Base-by-base conservation (phyloP, 2,329 filamentous ascomycete genomes). In the Aspergillus aculeatinus region DNA sequence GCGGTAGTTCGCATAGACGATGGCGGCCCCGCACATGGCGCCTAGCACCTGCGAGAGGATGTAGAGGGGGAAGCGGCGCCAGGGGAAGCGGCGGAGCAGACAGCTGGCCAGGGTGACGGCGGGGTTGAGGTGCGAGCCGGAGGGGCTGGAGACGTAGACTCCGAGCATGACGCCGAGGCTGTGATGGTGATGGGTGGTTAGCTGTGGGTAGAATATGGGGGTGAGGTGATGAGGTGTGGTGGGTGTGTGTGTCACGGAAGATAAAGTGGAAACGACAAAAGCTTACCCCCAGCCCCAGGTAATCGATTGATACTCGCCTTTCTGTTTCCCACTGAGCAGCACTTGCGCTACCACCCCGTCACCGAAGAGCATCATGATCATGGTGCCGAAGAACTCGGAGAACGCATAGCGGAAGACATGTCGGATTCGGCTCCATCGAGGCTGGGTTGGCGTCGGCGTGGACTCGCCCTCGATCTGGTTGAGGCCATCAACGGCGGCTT, bases 341-440 rank as follows among this genome's bases (percentile, higher is more conserved):
- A 89, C 87, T 72, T 91, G 89, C 3, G 88, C 88, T 21, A 90
- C 86, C 57, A 85, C 85, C n/a, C 87, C 88, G 62, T 90, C 84
- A 4, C 88, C 88, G 67, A 91, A 91, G 47, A 90, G 75, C 60
- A 91, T 79, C 63, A 91, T 74, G 57, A 88, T 82, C 77, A 91
- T 87, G 12, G 85, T 87, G 7, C 87, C 87, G 53, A 88, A 82
- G 74, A 90, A 89, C 65, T 90, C 87, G 1, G 85, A 85, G 64
- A 89, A 85, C 1, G 82, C 82, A 63, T 89, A 86, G 60, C 82
- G 80, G 42, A 83, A 76, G 29, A 74, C 66, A 21, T 78, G 74
- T 48, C 87, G 80, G 29, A 86, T 73, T 44, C 77, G 78, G 51
- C 77, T 81, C 87, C 87, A 89, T 27, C 73, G 66, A 4, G 82